Conservation (phyloP, 2,329 filamentous ascomycete genomes). For the Periconia digitata region DNA sequence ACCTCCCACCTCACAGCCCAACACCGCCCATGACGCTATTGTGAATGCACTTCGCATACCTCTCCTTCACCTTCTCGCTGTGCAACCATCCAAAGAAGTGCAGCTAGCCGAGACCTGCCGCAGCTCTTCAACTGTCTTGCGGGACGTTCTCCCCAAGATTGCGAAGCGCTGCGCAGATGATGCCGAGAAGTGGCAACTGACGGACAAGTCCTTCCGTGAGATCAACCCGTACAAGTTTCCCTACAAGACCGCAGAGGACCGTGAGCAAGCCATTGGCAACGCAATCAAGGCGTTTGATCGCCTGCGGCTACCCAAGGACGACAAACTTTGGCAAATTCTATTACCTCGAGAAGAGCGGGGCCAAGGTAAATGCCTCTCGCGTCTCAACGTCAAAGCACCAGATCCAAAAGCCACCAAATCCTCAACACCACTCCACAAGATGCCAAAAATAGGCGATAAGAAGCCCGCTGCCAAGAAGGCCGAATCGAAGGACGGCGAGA, state of each 20-base stretch:
- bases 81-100: constrained; percentile 33
- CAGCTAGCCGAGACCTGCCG: constrained; percentile 35
- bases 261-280: constrained; percentile 62
- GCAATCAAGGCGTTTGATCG: constrained; percentile 66
- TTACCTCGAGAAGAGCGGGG: constrained; percentile 62
- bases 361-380: constrained; percentile 63
- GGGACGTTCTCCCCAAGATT: constrained; percentile 51
- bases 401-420: constrained; percentile 38
- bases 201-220: constrained; percentile 62
- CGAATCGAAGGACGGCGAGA: constrained; percentile 47
- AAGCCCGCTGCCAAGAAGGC: constrained; percentile 48
- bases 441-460: constrained; percentile 44
- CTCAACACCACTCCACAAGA: constrained; percentile 39
- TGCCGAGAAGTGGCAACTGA: constrained; percentile 49
- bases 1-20: constrained; percentile 47
- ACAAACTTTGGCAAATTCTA: constrained; percentile 64
- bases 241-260: constrained; percentile 58
- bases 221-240: constrained; percentile 64
- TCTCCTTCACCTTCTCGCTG: constrained; percentile 57
- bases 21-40: constrained; percentile 32
- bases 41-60: constrained; percentile 48
- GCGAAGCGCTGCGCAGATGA: constrained; percentile 53
- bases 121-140: constrained; percentile 28
- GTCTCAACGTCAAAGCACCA: constrained; percentile 54
- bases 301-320: constrained; percentile 59